Percentiles rank a stretch among this genome's conserved stretches.
Evolutionary conservation across 108 stramenopile genomes (phyloP).

Genomic region (Cylindrotheca fusiformis): DNA sequence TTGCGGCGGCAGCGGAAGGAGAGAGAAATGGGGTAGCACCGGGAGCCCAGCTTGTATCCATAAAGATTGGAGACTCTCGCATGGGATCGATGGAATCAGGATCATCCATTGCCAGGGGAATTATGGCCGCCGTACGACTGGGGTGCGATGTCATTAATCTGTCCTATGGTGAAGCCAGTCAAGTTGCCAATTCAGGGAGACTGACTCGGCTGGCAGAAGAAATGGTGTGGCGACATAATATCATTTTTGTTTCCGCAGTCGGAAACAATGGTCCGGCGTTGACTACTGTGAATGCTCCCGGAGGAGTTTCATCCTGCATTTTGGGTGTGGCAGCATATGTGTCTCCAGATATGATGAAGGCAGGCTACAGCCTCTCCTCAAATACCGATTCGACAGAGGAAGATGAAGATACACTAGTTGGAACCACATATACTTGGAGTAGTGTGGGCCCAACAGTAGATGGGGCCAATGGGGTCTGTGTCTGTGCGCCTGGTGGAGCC

Average conservation of each 20-base stretch:
- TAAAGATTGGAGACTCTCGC: conserved; percentile 90
- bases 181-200: conserved; percentile 49
- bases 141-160: conserved; percentile 88
- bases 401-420: conserved; percentile 25
- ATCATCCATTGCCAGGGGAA: conserved; percentile 67
- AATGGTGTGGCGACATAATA: conserved; percentile 64
- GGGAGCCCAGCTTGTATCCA: conserved; percentile 81
- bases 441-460: conserved; percentile 84
- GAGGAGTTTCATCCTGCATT: conserved; percentile 54
- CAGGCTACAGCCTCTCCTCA: conserved; percentile 40
- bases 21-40: conserved; percentile 86
- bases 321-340: conserved; percentile 85
- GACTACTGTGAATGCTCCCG: conserved; percentile 84
- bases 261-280: conserved; percentile 94
- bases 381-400: conserved; percentile 1
- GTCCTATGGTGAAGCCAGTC: conserved; percentile 82
- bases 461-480: conserved; percentile 66
- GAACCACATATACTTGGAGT: conserved; percentile 79
- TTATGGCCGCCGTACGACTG: conserved; percentile 70
- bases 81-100: conserved; percentile 89
- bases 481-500: conserved; percentile 91
- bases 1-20: conserved; percentile 59
- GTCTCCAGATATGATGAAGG: conserved; percentile 68
- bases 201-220: conserved; percentile 67
- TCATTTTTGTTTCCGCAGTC: conserved; percentile 72